Evolutionary conservation across 2,329 filamentous ascomycete genomes (phyloP).

Genomic region (Claviceps pusilla): DNA sequence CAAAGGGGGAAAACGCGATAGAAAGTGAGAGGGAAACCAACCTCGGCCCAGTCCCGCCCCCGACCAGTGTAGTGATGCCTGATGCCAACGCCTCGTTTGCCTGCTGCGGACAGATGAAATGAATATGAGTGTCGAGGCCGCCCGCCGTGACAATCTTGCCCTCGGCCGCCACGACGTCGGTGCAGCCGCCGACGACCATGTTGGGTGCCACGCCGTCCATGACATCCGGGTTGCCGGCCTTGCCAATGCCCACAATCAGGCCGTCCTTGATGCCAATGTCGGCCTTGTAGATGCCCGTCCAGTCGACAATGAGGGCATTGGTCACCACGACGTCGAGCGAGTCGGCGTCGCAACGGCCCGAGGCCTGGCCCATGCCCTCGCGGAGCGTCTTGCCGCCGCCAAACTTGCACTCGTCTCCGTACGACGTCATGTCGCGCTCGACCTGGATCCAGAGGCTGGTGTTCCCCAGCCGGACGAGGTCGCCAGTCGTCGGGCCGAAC

Average conservation of each 20-base stretch:
- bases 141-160: slow-evolving; percentile 83
- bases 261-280: slow-evolving; percentile 90
- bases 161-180: slow-evolving; percentile 84
- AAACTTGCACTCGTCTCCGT: slow-evolving; percentile 91
- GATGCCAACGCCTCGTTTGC: slow-evolving; percentile 67
- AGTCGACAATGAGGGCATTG: slow-evolving; percentile 83
- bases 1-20: background rate
- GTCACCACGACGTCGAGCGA: slow-evolving; percentile 73
- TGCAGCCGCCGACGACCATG: slow-evolving; percentile 75
- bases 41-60: slow-evolving; percentile 85
- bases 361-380: slow-evolving; percentile 91
- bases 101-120: slow-evolving; percentile 92
- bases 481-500: slow-evolving; percentile 86
- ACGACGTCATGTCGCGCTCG: slow-evolving; percentile 68
- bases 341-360: slow-evolving; percentile 55
- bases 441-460: slow-evolving; percentile 86
- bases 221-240: slow-evolving; percentile 91
- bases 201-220: slow-evolving; percentile 73
- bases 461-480: slow-evolving; percentile 63
- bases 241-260: slow-evolving; percentile 75
- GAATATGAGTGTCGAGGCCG: slow-evolving; percentile 79
- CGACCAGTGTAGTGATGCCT: slow-evolving; percentile 80
- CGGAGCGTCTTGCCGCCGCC: slow-evolving; percentile 86
- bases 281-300: slow-evolving; percentile 86
- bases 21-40: slow-evolving; percentile 17